These are phyloP conservation scores for Baudoinia panamericana DNA, from an alignment of 495 filamentous ascomycete species.

Conservation along the genomic window DNA sequence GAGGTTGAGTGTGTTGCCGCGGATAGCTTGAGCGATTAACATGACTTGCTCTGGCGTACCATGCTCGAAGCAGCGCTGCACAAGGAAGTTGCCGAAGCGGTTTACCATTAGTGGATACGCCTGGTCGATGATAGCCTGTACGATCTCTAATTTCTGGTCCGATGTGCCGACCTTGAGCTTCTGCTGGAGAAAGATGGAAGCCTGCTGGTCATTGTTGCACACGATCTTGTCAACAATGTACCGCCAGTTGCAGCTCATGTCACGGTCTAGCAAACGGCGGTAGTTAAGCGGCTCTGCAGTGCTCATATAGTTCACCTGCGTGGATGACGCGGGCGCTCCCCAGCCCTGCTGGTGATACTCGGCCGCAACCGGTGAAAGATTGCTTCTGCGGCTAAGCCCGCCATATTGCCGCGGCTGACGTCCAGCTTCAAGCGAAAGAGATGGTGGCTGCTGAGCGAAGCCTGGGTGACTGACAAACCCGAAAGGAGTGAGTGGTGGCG, in stretches of 20 bases:
- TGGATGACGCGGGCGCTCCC: conserved; percentile 24
- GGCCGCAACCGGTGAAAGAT: conserved; percentile 70
- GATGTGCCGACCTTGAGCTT: conserved; percentile 94
- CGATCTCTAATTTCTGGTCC: conserved; percentile 93
- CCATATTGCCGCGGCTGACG: too few relatives aligned
- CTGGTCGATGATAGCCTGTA: conserved; percentile 89
- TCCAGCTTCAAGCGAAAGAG: too few relatives aligned
- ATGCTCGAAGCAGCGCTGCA: conserved; percentile 97
- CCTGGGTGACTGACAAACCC: conserved; percentile 1
- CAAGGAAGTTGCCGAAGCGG: conserved; percentile 93
- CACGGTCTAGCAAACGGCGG: conserved; percentile 85
- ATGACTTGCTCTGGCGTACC: conserved; percentile 90
- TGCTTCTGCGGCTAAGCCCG: conserved; percentile 49
- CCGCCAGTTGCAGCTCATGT: conserved; percentile 96
- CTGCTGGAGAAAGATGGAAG: conserved; percentile 95
- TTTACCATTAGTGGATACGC: conserved; percentile 97
- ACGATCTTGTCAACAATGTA: conserved; percentile 99
- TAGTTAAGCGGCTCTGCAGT: conserved; percentile 94
- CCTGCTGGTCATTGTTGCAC: conserved; percentile 97
- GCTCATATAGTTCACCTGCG: conserved; percentile 48
- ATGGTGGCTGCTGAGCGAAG: conserved; percentile 26
- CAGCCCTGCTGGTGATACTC: conserved; percentile 45
- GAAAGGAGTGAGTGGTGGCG: conserved; percentile 26
- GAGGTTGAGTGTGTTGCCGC: conserved; percentile 82
- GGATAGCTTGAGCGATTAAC: conserved; percentile 87